Evolutionary conservation across 2,329 filamentous ascomycete species (phyloP), one percentile per base, ranked within the genome.

Genomic region (Aspergillus pseudotamarii): DNA sequence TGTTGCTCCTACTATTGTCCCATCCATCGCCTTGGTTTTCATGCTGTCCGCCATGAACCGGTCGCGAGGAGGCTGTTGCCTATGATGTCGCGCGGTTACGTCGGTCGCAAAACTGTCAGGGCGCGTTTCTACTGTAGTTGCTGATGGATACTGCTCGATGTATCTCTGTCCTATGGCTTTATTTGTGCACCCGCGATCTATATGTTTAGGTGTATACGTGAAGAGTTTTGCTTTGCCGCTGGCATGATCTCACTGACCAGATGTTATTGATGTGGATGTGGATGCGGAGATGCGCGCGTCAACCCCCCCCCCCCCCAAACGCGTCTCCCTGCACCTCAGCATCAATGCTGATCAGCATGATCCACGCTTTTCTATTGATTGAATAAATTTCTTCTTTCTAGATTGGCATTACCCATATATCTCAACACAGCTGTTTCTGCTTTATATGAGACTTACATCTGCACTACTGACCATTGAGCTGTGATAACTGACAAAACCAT

Each of bases 281-380:
- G 59, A 59, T 67, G 66, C 61, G 67, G 64, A 66, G 64, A 50
- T 57, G 38, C 65, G 71, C 74, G 73, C 74, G 73, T 75, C 71
- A 62, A 59, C 56, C 56, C 32, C 30, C 16, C 19, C 16, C 64
- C 60, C 30, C 30, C 16, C 19, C 16, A n/a, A 64, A 73, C 71
- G 73, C 73, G 74, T 74, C 63, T 64, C 64, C 66, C 68, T 38
- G 12, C 32, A 41, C n/a, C 30, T 36, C 19, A 54, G 10, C 21
- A 26, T 26, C 32, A 19, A 21, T 51, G 10, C 28, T n/a, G 10
- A 51, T 32, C 28, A 6, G 28, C 48, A 32, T 32, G 11, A 51
- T 51, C 34, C 48, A 51, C 48, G 9, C n/a, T 32, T 51, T 21
- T 32, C 28, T 51, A 51, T 51, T 51, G 16, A 51, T 32, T 21